Percentiles rank a stretch among this genome's conserved stretches.
Conservation (phyloP, 306 rosid genomes). For the Cicer pinnatifidum region DNA sequence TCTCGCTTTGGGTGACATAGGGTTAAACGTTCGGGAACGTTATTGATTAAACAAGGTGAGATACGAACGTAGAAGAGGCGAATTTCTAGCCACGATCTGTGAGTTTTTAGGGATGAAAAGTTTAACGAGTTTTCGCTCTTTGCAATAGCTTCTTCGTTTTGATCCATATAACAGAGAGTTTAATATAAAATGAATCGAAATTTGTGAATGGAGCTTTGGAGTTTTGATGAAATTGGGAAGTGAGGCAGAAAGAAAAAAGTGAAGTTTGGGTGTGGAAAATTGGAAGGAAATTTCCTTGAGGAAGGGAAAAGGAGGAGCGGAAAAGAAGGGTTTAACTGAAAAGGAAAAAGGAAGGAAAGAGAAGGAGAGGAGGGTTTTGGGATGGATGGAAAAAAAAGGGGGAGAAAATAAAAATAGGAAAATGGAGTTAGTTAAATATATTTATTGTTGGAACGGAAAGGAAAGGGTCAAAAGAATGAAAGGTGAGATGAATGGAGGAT, state of each 20-base stretch:
- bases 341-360: background rate
- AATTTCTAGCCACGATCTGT: conserved; percentile 63
- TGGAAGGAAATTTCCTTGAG: background rate
- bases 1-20: conserved; percentile 66
- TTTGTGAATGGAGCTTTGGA: background rate
- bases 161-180: conserved; percentile 52
- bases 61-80: conserved; percentile 76
- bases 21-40: conserved; percentile 66
- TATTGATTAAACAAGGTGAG: conserved; percentile 61
- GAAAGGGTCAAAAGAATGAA: background rate
- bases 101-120: conserved; percentile 49
- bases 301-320: background rate
- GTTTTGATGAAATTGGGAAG: background rate
- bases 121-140: conserved; percentile 46
- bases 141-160: conserved; percentile 49
- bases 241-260: background rate
- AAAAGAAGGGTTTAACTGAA: background rate
- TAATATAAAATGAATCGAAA: background rate
- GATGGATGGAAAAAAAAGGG: background rate
- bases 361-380: too few species aligned
- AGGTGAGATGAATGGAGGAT: background rate
- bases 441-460: background rate
- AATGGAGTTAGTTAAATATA: background rate
- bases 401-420: background rate
- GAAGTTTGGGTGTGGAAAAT: background rate